phyloP scores from a whole-genome alignment of 768 basidiomycete species.

The Leccinum uliginosum region DNA sequence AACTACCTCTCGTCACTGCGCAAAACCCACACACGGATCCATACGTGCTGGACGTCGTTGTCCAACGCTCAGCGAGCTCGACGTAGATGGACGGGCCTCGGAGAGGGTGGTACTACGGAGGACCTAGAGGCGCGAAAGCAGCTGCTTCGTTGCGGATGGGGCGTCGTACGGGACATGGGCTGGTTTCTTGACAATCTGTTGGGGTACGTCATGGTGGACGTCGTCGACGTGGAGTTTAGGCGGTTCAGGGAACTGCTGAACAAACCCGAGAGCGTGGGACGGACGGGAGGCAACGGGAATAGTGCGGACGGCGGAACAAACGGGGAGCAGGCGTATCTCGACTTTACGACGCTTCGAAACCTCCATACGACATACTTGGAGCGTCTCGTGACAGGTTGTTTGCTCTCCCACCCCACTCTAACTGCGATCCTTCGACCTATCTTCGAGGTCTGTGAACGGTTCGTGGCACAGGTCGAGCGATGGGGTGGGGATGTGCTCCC shows the following conservation, averaged over 20 bases:
- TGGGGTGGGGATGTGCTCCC: constrained; percentile 93
- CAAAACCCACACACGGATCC: constrained; percentile 76
- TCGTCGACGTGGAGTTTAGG: constrained; percentile 79
- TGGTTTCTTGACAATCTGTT: constrained; percentile 87
- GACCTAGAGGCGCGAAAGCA: constrained; percentile 61
- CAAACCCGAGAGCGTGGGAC: constrained; percentile 20
- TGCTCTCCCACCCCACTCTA: constrained; percentile 64
- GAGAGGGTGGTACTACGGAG: constrained; percentile 78
- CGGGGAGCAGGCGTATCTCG: constrained; percentile 42
- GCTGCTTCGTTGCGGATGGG: constrained; percentile 80
- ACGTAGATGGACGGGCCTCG: constrained; percentile 80
- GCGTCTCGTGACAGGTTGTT: constrained; percentile 71
- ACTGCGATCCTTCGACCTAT: constrained; percentile 64
- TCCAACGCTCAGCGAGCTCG: constrained; percentile 83
- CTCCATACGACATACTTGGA: constrained; percentile 83
- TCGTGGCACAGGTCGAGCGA: constrained; percentile 83
- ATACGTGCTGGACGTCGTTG: constrained; percentile 79
- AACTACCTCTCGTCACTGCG: constrained; percentile 80
- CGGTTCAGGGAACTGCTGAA: constrained; percentile 59
- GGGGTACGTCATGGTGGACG: constrained; percentile 87
- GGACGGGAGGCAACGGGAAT: constrained; percentile 5
- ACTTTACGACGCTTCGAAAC: constrained; percentile 81
- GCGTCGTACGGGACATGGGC: constrained; percentile 80
- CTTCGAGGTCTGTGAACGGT: constrained; percentile 78
- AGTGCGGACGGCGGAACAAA: constrained; percentile 20